phyloP scores from a whole-genome alignment of 2,329 filamentous ascomycete species.

The Aureobasidium mangrovei region DNA sequence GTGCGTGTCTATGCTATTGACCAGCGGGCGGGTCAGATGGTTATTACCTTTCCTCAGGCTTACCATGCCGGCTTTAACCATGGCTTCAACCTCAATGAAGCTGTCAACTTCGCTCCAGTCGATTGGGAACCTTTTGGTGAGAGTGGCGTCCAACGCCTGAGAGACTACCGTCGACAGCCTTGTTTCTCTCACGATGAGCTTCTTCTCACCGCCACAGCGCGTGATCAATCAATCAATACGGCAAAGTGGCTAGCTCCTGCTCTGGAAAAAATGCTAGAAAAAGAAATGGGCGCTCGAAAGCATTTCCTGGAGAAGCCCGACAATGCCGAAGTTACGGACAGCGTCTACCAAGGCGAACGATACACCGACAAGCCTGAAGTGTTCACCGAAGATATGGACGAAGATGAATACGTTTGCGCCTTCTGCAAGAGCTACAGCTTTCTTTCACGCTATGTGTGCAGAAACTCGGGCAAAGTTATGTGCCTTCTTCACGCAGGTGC shows the following conservation, averaged over 20 bases:
- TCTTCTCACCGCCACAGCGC: constrained; percentile 79
- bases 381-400: constrained; percentile 51
- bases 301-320: constrained; percentile 49
- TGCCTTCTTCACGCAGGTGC: constrained; percentile 76
- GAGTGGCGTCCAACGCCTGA: constrained; percentile 74
- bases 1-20: constrained; percentile 93
- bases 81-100: constrained; percentile 96
- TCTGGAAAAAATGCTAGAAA: constrained; percentile 64
- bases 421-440: constrained; percentile 92
- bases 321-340: constrained; percentile 33
- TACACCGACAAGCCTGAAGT: constrained; percentile 48
- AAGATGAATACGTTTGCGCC: constrained; percentile 86
- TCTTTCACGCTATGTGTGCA: constrained; percentile 80
- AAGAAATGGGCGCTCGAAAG: constrained; percentile 61
- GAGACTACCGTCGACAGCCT: constrained; percentile 80
- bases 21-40: constrained; percentile 88
- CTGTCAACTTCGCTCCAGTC: constrained; percentile 89
- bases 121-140: constrained; percentile 95
- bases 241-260: constrained; percentile 93
- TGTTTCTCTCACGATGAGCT: constrained; percentile 98
- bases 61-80: constrained; percentile 99
- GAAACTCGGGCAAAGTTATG: constrained; percentile 68
- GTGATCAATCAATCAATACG: constrained; percentile 71
- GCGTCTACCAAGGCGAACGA: constrained; percentile 25
- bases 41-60: constrained; percentile 92